Evolutionary conservation across 2,329 filamentous ascomycete genomes (phyloP).

Genomic region (Aphanocladium album): DNA sequence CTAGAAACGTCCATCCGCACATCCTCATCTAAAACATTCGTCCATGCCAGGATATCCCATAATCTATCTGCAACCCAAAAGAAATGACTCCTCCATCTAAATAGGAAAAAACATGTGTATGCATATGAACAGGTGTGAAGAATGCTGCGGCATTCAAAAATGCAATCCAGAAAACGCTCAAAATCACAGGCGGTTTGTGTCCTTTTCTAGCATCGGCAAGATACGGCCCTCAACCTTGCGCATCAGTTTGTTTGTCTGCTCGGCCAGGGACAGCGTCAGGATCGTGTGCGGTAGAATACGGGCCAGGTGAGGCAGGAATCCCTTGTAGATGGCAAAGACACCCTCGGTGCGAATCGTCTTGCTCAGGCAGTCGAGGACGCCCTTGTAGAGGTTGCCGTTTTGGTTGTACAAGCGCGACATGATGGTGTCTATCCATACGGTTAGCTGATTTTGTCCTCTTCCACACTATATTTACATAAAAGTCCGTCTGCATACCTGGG

Average conservation of each 20-base stretch:
- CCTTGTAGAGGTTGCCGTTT: conserved; percentile 91
- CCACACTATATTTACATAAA: background rate
- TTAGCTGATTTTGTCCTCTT: conserved; percentile 12
- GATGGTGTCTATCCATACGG: conserved; percentile 63
- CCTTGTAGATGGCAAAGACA: conserved; percentile 91
- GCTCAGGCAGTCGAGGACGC: conserved; percentile 84
- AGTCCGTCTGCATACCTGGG: conserved; percentile 55
- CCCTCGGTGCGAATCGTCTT: conserved; percentile 93
- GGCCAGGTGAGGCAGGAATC: conserved; percentile 90
- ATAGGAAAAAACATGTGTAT: conserved; percentile 3
- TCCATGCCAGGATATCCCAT: background rate
- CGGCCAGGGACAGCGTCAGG: conserved; percentile 83
- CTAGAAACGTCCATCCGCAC: background rate
- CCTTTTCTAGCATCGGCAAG: conserved; percentile 37
- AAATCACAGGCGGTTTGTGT: conserved; percentile 15
- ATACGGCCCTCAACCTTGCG: conserved; percentile 65
- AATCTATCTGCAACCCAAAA: conserved; percentile 10
- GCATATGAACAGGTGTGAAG: background rate
- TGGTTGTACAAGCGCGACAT: conserved; percentile 99
- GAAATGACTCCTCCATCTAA: background rate
- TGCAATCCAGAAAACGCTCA: background rate
- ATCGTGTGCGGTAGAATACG: conserved; percentile 95
- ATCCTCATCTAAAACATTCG: background rate
- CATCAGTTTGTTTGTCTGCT: conserved; percentile 95
- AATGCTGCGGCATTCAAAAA: background rate